phyloP scores from a whole-genome alignment of 164 flowering plant species.

The Protea cynaroides region DNA sequence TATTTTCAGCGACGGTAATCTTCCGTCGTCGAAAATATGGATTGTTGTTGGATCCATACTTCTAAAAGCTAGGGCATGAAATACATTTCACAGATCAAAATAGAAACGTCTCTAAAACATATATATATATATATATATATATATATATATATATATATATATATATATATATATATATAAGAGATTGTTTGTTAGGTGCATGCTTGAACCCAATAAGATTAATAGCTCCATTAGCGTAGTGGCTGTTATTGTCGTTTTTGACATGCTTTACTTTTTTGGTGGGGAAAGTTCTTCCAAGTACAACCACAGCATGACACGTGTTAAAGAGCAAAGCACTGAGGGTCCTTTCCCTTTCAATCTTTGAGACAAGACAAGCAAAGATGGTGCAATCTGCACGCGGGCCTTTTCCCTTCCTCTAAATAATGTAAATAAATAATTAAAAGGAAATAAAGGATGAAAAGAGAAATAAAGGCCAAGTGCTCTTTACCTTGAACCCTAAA shows the following conservation, averaged over 20 bases:
- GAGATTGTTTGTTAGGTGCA: background rate
- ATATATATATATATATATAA: background rate
- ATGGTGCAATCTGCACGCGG: slow-evolving; percentile 5
- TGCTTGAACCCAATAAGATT: slow-evolving; percentile 1
- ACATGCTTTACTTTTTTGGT: background rate
- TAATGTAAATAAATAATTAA: background rate
- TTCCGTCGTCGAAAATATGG: no score
- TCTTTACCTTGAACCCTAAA: background rate
- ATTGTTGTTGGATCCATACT: no score
- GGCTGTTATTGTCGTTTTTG: slow-evolving; percentile 2
- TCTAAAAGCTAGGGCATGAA: no score
- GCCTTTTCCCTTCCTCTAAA: background rate
- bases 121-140: no score
- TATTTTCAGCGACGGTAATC: no score
- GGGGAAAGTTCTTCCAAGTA: background rate
- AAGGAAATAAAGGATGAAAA: background rate
- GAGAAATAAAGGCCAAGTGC: background rate
- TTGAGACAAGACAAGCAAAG: background rate
- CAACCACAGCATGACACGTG: background rate
- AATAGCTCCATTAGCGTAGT: background rate
- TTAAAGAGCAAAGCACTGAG: background rate
- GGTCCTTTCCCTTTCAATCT: background rate
- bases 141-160: no score
- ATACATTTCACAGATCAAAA: background rate
- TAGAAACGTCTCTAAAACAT: background rate